Conservation (phyloP, 2,329 filamentous ascomycete genomes). For the Neonectria neomacrospora region DNA sequence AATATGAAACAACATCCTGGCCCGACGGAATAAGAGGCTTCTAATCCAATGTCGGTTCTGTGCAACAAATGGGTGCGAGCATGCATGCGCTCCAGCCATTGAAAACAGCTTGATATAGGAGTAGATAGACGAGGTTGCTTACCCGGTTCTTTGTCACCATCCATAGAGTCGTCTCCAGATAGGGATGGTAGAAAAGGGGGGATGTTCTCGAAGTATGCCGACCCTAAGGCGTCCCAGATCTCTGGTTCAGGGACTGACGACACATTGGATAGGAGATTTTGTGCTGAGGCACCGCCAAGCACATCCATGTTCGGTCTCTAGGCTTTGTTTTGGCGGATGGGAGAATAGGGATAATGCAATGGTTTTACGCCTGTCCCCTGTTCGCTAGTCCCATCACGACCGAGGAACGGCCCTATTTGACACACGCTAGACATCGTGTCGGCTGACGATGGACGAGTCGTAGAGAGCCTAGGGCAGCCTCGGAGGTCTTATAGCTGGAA, state of each 20-base stretch:
- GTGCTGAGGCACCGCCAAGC: constrained; percentile 31
- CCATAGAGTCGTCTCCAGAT: constrained; percentile 35
- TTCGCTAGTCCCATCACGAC: constrained; percentile 26
- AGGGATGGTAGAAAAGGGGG: constrained; percentile 39
- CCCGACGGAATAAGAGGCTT: constrained; percentile 36
- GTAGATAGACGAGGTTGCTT: constrained; percentile 32
- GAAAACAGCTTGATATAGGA: constrained; percentile 36
- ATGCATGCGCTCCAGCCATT: constrained; percentile 42
- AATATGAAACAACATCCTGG: constrained; percentile 41
- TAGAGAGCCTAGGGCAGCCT: constrained; percentile 34
- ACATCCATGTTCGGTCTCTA: constrained; percentile 35
- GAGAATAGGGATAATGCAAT: constrained; percentile 39
- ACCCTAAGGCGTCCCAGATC: constrained; percentile 36
- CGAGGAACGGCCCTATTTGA: constrained; percentile 29
- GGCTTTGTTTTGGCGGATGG: constrained; percentile 35
- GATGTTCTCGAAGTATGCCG: constrained; percentile 40
- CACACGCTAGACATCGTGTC: not conserved
- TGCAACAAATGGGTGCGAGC: constrained; percentile 37
- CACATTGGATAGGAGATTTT: constrained; percentile 36
- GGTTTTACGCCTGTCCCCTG: constrained; percentile 14
- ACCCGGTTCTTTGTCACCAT: constrained; percentile 25
- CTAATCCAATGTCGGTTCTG: constrained; percentile 38
- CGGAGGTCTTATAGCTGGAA: not conserved
- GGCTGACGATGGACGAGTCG: constrained; percentile 13
- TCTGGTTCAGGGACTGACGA: constrained; percentile 38